Evolutionary conservation across 164 flowering plant species (phyloP).

Genomic region (Annona cherimola): DNA sequence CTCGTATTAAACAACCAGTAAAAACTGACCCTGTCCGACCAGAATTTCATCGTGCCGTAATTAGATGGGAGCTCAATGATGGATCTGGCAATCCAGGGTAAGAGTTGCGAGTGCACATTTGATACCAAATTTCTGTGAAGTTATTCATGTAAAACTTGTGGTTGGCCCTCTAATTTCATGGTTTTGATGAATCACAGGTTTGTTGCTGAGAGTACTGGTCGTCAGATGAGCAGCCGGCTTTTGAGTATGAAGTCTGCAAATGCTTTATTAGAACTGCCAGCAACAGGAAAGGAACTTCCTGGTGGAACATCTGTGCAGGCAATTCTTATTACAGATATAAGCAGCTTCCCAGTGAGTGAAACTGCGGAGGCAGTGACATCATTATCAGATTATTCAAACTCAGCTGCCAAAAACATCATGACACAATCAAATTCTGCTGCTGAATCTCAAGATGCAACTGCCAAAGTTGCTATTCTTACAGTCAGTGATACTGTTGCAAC

Average conservation of each 20-base stretch:
- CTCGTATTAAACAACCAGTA: slow-evolving; percentile 61
- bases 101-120: slow-evolving; percentile 10
- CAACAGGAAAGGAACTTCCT: slow-evolving; percentile 41
- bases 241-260: slow-evolving; percentile 90
- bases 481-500: slow-evolving; percentile 95
- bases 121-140: not conserved
- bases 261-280: slow-evolving; percentile 76
- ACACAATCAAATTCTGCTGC: slow-evolving; percentile 10
- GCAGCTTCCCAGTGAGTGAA: slow-evolving; percentile 18
- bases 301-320: slow-evolving; percentile 69
- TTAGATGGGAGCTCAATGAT: slow-evolving; percentile 65
- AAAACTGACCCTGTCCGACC: slow-evolving; percentile 61
- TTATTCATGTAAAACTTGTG: not conserved
- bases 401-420: slow-evolving; percentile 13
- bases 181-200: slow-evolving; percentile 41
- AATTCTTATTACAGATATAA: slow-evolving; percentile 59
- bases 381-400: slow-evolving; percentile 9
- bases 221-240: slow-evolving; percentile 82
- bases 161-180: not conserved
- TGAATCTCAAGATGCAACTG: slow-evolving; percentile 26
- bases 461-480: slow-evolving; percentile 66
- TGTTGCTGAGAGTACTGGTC: slow-evolving; percentile 93
- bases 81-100: slow-evolving; percentile 82
- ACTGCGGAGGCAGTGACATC: slow-evolving; percentile 2
- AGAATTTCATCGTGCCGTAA: slow-evolving; percentile 77